Evolutionary conservation across 352 stramenopile genomes (phyloP).

Genomic region (Plasmopara muralis): DNA sequence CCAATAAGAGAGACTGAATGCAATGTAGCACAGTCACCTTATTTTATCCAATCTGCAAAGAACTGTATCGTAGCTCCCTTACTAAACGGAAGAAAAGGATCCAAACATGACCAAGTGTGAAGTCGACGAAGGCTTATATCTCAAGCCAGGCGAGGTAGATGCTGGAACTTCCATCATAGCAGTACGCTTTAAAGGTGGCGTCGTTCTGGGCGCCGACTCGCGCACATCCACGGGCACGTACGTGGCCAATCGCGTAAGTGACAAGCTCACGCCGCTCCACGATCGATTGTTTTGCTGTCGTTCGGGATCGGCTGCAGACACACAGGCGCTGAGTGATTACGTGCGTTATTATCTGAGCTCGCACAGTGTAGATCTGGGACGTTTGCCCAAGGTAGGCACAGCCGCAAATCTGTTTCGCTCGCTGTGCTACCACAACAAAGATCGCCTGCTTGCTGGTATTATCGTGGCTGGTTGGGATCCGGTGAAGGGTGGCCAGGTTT

Average conservation of each 20-base stretch:
- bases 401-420: slow-evolving; percentile 95
- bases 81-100: slow-evolving; percentile 16
- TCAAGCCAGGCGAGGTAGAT: slow-evolving; percentile 90
- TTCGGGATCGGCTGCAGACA: slow-evolving; percentile 96
- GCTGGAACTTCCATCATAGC: slow-evolving; percentile 98
- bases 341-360: slow-evolving; percentile 76
- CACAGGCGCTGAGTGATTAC: slow-evolving; percentile 87
- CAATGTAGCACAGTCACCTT: too few relatives aligned
- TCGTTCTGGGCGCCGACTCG: slow-evolving; percentile 95
- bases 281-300: slow-evolving; percentile 98
- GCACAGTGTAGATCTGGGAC: slow-evolving; percentile 79
- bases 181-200: slow-evolving; percentile 92
- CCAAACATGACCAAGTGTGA: slow-evolving; percentile 37
- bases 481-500: slow-evolving; percentile 94
- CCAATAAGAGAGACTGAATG: too few relatives aligned
- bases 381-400: slow-evolving; percentile 93
- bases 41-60: slow-evolving; percentile 5
- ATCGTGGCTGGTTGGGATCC: slow-evolving; percentile 98
- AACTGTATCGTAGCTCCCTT: not conserved
- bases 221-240: slow-evolving; percentile 94
- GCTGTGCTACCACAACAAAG: slow-evolving; percentile 99
- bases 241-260: slow-evolving; percentile 95
- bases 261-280: slow-evolving; percentile 97
- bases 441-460: slow-evolving; percentile 91
- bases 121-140: slow-evolving; percentile 57